Evolutionary conservation across 192 early-diverging fungal species (phyloP).

Genomic region (Mortierella alpina): DNA sequence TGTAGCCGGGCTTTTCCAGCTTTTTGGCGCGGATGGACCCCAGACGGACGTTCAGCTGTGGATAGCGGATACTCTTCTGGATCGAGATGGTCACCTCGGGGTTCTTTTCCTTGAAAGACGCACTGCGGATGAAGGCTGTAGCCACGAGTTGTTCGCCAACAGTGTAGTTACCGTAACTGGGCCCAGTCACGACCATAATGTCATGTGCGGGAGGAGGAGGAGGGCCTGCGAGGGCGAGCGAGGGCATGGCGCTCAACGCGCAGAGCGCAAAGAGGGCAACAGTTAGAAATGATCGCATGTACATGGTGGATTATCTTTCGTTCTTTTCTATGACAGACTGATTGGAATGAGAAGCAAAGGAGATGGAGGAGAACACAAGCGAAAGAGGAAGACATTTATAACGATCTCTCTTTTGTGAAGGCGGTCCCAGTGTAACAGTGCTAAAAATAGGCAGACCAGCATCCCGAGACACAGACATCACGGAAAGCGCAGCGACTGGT

Average conservation of each 20-base stretch:
- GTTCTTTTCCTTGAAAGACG: not conserved
- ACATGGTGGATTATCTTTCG: too few species aligned
- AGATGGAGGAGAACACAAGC: too few species aligned
- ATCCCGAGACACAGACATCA: too few species aligned
- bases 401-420: too few species aligned
- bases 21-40: not conserved
- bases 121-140: not conserved
- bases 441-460: too few species aligned
- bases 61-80: conserved; percentile 1
- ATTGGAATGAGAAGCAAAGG: too few species aligned
- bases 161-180: conserved; percentile 1
- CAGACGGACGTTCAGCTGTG: not conserved
- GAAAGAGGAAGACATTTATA: too few species aligned
- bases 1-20: not conserved
- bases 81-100: not conserved
- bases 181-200: conserved; percentile 3
- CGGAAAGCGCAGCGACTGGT: too few species aligned
- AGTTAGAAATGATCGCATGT: too few species aligned
- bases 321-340: too few species aligned
- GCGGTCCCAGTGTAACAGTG: too few species aligned
- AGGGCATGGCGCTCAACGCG: not conserved
- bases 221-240: not conserved
- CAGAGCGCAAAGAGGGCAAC: not conserved
- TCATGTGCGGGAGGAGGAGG: not conserved
- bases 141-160: not conserved